A percentile compares a stretch with the other conserved stretches of the same genome.
These are phyloP conservation scores for Ambrosia trifida DNA, from an alignment of 129 eudicot genomes.

Conservation along the genomic window DNA sequence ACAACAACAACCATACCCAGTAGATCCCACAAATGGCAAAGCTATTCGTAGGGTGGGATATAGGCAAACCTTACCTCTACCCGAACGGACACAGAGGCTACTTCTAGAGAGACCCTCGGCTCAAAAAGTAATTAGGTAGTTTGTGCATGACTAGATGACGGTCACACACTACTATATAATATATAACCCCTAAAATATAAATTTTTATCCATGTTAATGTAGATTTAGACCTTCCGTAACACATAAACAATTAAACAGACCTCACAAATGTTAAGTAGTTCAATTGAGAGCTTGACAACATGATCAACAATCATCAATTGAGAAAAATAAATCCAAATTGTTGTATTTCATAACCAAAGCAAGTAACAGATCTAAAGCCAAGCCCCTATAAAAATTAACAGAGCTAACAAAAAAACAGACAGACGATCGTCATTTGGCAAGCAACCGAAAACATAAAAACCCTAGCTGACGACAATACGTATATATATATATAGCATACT, in stretches of 20 bases:
- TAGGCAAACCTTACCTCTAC: no score
- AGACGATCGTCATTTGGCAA: constrained; percentile 15
- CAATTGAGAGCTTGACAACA: neutral
- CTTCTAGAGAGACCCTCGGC: no score
- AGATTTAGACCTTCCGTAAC: neutral
- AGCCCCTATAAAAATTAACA: constrained; percentile 4
- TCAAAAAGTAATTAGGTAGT: neutral
- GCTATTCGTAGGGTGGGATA: no score
- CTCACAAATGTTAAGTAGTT: no score
- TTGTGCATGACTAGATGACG: neutral
- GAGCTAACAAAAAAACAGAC: neutral
- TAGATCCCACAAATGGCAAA: no score
- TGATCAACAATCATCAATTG: neutral
- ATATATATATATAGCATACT: no score
- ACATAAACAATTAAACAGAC: neutral
- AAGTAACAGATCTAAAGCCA: neutral
- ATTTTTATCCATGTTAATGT: neutral
- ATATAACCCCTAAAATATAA: neutral
- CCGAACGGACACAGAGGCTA: no score
- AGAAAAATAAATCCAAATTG: neutral
- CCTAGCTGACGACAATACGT: neutral
- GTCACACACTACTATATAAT: neutral
- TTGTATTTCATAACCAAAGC: constrained; percentile 10
- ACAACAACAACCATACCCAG: no score
- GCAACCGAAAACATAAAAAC: neutral